Conservation (phyloP, 2,329 filamentous ascomycete species). For the Xylariaceae sp. region DNA sequence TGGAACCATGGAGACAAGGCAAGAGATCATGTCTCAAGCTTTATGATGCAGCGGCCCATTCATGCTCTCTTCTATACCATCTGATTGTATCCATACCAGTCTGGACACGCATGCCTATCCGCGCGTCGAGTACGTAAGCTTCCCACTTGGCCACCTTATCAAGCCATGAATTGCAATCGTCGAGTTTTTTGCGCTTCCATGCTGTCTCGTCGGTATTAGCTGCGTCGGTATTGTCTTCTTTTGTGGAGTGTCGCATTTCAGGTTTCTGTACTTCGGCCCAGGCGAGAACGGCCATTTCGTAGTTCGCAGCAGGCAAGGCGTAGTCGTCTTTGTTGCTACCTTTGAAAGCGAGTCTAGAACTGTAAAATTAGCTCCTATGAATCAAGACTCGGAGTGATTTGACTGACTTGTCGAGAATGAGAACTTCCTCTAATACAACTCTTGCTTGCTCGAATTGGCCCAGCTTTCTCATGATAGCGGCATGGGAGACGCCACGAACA, state of each 20-base stretch:
- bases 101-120: conserved; percentile 69
- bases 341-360: conserved; percentile 46
- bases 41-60: conserved; percentile 11
- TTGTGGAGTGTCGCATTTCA: conserved; percentile 31
- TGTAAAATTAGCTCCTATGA: neutral
- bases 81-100: conserved; percentile 63
- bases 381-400: conserved; percentile 8
- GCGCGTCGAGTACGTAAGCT: conserved; percentile 66
- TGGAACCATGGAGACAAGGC: too few species aligned
- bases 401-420: conserved; percentile 58
- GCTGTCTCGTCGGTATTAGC: conserved; percentile 25
- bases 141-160: conserved; percentile 69
- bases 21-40: too few species aligned
- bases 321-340: conserved; percentile 65
- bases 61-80: conserved; percentile 38
- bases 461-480: conserved; percentile 61
- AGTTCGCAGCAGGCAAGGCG: conserved; percentile 68
- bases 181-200: conserved; percentile 44
- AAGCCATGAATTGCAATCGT: conserved; percentile 61
- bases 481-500: conserved; percentile 62
- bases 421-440: conserved; percentile 57
- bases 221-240: conserved; percentile 6
- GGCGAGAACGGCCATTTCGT: conserved; percentile 78
- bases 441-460: conserved; percentile 62
- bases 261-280: conserved; percentile 58